Evolutionary conservation across 805 yeast genomes (phyloP).

Genomic region (Yarrowia bubula): DNA sequence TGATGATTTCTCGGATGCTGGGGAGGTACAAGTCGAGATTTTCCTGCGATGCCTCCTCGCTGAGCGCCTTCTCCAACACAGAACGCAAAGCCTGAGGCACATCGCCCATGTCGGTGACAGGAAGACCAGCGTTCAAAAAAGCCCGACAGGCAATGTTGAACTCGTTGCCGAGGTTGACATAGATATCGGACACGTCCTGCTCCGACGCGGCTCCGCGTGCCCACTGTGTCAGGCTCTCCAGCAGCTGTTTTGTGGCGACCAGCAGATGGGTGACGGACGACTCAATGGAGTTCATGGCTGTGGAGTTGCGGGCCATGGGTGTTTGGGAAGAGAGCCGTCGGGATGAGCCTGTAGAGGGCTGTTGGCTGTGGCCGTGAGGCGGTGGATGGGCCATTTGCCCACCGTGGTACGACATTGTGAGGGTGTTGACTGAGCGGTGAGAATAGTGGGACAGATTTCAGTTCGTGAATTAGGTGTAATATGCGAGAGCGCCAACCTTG

Average conservation of each 20-base stretch:
- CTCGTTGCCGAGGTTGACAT: constrained; percentile 90
- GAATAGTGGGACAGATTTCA: neutral
- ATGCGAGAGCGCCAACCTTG: constrained; percentile 10
- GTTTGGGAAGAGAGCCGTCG: neutral
- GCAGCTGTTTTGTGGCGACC: constrained; percentile 81
- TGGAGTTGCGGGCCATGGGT: constrained; percentile 20
- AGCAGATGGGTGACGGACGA: constrained; percentile 74
- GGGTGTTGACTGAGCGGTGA: neutral
- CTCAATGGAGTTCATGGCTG: constrained; percentile 56
- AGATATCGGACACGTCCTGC: constrained; percentile 81
- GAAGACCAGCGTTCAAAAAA: constrained; percentile 74
- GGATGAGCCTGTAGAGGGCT: neutral
- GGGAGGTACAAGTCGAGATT: constrained; percentile 80
- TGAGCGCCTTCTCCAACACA: constrained; percentile 80
- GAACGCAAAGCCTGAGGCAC: constrained; percentile 79
- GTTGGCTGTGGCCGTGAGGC: neutral
- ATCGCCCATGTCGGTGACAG: constrained; percentile 76
- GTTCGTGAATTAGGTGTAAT: constrained; percentile 6
- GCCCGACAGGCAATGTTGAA: constrained; percentile 82
- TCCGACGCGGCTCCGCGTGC: constrained; percentile 77
- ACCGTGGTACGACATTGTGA: constrained; percentile 16
- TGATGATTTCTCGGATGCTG: constrained; percentile 79
- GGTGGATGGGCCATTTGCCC: constrained; percentile 13
- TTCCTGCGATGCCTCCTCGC: constrained; percentile 80
- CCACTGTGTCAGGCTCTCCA: constrained; percentile 90